phyloP scores from a whole-genome alignment of 306 rosid species.

The Cucurbita maxima region DNA sequence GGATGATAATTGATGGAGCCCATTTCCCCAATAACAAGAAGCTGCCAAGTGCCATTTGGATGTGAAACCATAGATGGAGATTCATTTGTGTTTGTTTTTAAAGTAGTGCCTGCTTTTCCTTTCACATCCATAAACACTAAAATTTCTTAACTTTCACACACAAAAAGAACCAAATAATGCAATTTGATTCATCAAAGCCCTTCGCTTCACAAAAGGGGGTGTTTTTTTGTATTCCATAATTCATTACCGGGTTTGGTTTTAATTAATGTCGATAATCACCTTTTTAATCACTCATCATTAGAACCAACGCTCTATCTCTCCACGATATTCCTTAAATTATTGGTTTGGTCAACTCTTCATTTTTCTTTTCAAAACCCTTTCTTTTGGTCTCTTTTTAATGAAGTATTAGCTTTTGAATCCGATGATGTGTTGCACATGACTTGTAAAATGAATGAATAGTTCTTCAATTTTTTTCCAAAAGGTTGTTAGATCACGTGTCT shows the following conservation, averaged over 20 bases:
- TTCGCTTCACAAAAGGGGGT: not conserved
- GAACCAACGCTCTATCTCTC: not conserved
- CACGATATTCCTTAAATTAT: not conserved
- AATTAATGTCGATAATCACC: not conserved
- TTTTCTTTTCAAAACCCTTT: not conserved
- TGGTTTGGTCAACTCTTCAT: not conserved
- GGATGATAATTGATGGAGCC: slow-evolving; percentile 1
- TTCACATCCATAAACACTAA: not conserved
- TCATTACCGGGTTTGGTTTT: not conserved
- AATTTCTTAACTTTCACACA: no score
- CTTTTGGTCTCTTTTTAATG: not conserved
- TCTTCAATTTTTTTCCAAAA: not conserved
- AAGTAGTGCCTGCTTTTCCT: not conserved
- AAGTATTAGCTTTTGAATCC: not conserved
- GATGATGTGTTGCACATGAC: not conserved
- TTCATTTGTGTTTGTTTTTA: not conserved
- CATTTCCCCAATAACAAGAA: not conserved
- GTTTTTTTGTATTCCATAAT: not conserved
- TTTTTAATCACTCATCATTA: not conserved
- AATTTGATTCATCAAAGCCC: not conserved
- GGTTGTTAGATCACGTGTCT: not conserved
- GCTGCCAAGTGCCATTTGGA: slow-evolving; percentile 3
- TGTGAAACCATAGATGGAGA: not conserved
- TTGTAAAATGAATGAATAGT: not conserved
- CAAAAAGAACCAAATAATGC: not conserved